Evolutionary conservation across 1,139 yeast genomes (phyloP).

Genomic region (Yamadazyma sp.): DNA sequence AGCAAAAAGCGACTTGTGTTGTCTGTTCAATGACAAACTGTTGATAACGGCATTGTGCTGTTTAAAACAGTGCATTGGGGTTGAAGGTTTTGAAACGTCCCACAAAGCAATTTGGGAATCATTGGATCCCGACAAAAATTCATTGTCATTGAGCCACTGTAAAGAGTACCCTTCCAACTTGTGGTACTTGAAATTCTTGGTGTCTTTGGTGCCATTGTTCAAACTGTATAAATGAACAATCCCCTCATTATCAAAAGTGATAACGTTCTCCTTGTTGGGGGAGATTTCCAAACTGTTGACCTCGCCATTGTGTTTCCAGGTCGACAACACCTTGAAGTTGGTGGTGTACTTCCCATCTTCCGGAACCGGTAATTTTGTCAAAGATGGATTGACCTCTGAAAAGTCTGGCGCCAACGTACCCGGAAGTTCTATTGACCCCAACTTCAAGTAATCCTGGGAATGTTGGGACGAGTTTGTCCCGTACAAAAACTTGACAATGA

Average conservation of each 20-base stretch:
- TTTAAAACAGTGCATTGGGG: slow-evolving; percentile 46
- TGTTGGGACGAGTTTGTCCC: slow-evolving; percentile 50
- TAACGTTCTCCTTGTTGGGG: slow-evolving; percentile 35
- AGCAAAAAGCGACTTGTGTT: slow-evolving; percentile 52
- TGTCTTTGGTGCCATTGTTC: slow-evolving; percentile 19
- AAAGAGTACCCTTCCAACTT: slow-evolving; percentile 67
- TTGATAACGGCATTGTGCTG: slow-evolving; percentile 54
- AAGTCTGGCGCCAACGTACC: slow-evolving; percentile 45
- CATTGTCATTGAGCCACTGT: slow-evolving; percentile 56
- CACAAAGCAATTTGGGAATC: slow-evolving; percentile 70
- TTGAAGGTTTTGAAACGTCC: slow-evolving; percentile 49
- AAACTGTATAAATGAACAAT: slow-evolving; percentile 43
- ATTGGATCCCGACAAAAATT: slow-evolving; percentile 64
- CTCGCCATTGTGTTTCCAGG: slow-evolving; percentile 58
- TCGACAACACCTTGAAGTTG: slow-evolving; percentile 33
- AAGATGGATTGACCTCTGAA: slow-evolving; percentile 17
- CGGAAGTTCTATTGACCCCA: slow-evolving; percentile 51
- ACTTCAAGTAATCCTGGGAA: slow-evolving; percentile 43
- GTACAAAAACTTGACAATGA: slow-evolving; percentile 42
- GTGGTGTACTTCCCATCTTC: slow-evolving; percentile 14
- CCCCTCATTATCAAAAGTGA: slow-evolving; percentile 55
- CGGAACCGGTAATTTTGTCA: slow-evolving; percentile 25
- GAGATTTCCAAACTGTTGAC: slow-evolving; percentile 47
- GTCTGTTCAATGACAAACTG: slow-evolving; percentile 49
- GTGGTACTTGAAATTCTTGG: slow-evolving; percentile 55